A percentile compares a stretch with the other conserved stretches of the same genome.
These are phyloP conservation scores for Petasospora fabianii DNA, from an alignment of 1,139 yeast genomes.

Conservation along the genomic window DNA sequence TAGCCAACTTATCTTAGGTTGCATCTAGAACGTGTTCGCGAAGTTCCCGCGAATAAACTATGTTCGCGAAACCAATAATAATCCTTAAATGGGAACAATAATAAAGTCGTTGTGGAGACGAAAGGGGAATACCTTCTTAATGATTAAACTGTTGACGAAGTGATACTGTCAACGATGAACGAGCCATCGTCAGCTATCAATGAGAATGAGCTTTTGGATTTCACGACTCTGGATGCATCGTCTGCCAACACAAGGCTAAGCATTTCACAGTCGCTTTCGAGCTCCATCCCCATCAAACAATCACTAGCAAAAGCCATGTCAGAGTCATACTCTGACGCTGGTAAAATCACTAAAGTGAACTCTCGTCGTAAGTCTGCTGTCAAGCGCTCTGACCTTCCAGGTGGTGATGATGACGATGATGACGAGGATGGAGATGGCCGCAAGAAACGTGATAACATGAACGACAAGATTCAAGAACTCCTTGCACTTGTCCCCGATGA, in stretches of 20 bases:
- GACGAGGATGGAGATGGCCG: conserved; percentile 39
- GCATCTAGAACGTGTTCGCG: too few relatives aligned
- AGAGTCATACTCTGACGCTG: conserved; percentile 16
- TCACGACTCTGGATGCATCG: conserved; percentile 17
- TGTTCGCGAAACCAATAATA: too few relatives aligned
- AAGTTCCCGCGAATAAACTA: too few relatives aligned
- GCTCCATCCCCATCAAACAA: conserved; percentile 23
- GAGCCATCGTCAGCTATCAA: conserved; percentile 12
- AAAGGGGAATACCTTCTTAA: too few relatives aligned
- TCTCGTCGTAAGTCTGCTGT: conserved; percentile 17
- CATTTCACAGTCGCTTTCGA: conserved; percentile 14
- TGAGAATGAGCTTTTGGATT: conserved; percentile 21
- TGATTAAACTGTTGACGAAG: too few relatives aligned
- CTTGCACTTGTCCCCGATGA: conserved; percentile 64
- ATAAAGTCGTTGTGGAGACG: too few relatives aligned
- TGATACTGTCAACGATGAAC: conserved; percentile 4
- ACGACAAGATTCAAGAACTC: conserved; percentile 83
- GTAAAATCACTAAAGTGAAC: conserved; percentile 21
- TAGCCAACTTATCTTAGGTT: too few relatives aligned
- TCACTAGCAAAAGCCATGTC: conserved; percentile 18
- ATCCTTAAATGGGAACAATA: too few relatives aligned
- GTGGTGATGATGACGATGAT: conserved; percentile 13
- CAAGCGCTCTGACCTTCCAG: conserved; percentile 8
- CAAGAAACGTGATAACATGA: conserved; percentile 81
- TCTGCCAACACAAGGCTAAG: conserved; percentile 16